Evolutionary conservation across 2,329 filamentous ascomycete genomes (phyloP).

Genomic region (Leptodontidium sp.): DNA sequence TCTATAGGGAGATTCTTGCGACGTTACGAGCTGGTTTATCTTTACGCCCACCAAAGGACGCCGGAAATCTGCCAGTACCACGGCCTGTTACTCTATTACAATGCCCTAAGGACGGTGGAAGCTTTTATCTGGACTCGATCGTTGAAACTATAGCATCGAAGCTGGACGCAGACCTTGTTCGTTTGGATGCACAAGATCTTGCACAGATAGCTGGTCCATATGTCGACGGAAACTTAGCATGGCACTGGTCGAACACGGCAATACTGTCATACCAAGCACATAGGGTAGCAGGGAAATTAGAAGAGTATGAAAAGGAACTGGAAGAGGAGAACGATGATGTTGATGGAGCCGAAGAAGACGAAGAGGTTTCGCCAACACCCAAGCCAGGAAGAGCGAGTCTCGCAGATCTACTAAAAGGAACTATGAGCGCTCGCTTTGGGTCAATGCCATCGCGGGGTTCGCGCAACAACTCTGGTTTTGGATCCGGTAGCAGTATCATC

Average conservation of each 20-base stretch:
- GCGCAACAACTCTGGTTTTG: neutral
- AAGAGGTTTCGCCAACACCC: constrained; percentile 23
- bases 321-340: constrained; percentile 26
- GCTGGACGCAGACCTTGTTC: constrained; percentile 71
- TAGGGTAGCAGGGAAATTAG: constrained; percentile 61
- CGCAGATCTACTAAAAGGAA: neutral
- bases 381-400: neutral
- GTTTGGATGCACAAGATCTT: constrained; percentile 73
- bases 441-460: neutral
- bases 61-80: constrained; percentile 50
- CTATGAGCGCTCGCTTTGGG: neutral
- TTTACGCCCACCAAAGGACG: constrained; percentile 50
- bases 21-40: constrained; percentile 59
- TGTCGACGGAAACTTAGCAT: constrained; percentile 66
- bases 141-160: constrained; percentile 69
- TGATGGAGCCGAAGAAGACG: constrained; percentile 51
- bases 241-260: constrained; percentile 57
- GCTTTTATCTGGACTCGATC: constrained; percentile 63
- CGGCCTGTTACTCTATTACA: constrained; percentile 67
- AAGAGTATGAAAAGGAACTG: constrained; percentile 56
- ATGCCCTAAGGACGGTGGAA: constrained; percentile 64
- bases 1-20: constrained; percentile 52
- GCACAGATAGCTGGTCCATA: constrained; percentile 75
- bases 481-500: constrained; percentile 7
- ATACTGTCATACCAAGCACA: constrained; percentile 65